Conservation (phyloP, 225 moss, liverwort and hornwort species). For the Marchantia paleacea region DNA sequence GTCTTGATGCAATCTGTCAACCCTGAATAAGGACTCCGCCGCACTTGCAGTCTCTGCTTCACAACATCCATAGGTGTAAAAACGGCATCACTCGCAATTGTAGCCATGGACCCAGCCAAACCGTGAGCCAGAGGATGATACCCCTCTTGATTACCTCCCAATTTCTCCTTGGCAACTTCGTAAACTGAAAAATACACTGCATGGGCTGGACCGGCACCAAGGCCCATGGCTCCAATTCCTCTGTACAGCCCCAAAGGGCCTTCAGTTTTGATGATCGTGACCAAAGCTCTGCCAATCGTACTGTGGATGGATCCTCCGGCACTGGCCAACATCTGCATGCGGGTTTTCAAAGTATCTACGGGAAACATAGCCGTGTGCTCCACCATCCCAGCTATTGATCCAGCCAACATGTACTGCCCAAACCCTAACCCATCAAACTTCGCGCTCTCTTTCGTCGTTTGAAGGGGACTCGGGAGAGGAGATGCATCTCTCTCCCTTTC, state of each 20-base stretch:
- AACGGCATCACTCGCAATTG: conserved; percentile 90
- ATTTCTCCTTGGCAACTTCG: conserved; percentile 73
- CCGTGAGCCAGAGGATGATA: conserved; percentile 85
- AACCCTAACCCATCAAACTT: conserved; percentile 88
- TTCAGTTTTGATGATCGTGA: conserved; percentile 66
- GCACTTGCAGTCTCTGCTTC: conserved; percentile 95
- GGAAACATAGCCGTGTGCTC: conserved; percentile 99
- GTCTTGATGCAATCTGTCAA: conserved; percentile 70
- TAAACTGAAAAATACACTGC: conserved; percentile 92
- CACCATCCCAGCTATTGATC: conserved; percentile 95
- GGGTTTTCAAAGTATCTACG: conserved; percentile 89
- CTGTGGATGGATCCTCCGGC: conserved; percentile 66
- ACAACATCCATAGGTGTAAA: conserved; percentile 99
- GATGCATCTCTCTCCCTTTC: conserved; percentile 25
- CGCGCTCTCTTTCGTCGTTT: conserved; percentile 22
- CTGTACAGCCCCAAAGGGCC: conserved; percentile 84
- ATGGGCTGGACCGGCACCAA: conserved; percentile 95
- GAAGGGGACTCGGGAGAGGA: background rate
- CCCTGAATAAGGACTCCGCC: conserved; percentile 78
- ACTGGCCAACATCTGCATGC: conserved; percentile 93
- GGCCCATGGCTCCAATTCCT: conserved; percentile 96
- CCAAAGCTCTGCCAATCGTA: conserved; percentile 66
- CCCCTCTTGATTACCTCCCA: conserved; percentile 78
- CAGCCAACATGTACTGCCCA: conserved; percentile 89
- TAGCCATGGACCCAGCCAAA: conserved; percentile 71